Conservation (phyloP, 1,284 basidiomycete genomes). For the Peniophora sp. region DNA sequence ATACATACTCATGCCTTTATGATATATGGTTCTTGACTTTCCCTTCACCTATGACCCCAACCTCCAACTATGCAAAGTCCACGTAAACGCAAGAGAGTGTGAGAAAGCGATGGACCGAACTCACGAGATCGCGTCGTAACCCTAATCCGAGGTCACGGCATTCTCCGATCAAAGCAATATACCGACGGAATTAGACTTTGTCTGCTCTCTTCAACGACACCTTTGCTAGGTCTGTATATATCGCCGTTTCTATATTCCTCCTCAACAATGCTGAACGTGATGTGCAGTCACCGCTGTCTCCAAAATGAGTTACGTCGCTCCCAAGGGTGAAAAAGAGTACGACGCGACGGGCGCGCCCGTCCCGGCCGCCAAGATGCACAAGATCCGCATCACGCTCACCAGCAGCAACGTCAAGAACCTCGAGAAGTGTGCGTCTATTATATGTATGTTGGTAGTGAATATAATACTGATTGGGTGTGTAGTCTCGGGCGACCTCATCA, state of each 20-base stretch:
- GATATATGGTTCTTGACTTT: background rate
- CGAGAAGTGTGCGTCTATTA: slow-evolving; percentile 83
- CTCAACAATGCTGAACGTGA: background rate
- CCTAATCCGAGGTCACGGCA: no score
- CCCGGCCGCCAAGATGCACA: slow-evolving; percentile 91
- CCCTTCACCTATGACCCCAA: no score
- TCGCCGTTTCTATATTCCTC: background rate
- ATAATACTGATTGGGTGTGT: slow-evolving; percentile 1
- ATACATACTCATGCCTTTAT: background rate
- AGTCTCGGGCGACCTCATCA: slow-evolving; percentile 96
- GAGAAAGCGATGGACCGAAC: no score
- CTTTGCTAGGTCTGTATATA: background rate
- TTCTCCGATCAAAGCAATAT: no score
- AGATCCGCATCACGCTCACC: slow-evolving; percentile 99
- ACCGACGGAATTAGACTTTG: no score
- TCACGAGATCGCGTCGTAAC: no score
- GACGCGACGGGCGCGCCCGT: slow-evolving; percentile 85
- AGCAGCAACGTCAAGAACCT: slow-evolving; percentile 97
- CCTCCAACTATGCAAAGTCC: no score
- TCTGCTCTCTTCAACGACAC: background rate
- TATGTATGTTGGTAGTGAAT: background rate
- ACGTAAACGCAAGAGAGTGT: no score
- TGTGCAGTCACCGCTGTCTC: slow-evolving; percentile 68
- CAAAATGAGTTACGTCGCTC: slow-evolving; percentile 98
- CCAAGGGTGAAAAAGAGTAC: slow-evolving; percentile 94